Conservation (phyloP, 2,329 filamentous ascomycete species). For the Exophiala mesophila region DNA sequence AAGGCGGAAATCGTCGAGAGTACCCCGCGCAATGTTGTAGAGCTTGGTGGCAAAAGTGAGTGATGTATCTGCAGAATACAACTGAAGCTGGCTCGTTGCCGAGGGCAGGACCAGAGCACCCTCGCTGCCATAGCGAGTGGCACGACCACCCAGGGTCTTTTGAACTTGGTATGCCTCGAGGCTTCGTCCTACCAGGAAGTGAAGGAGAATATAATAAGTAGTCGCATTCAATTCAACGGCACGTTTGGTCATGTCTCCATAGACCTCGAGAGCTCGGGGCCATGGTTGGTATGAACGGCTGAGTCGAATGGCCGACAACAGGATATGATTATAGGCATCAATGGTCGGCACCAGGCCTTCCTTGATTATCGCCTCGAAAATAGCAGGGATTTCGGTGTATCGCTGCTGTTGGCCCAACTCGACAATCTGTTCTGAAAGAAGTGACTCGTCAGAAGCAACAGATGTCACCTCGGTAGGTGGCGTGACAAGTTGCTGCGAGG, state of each 20-base stretch:
- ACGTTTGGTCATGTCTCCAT: constrained; percentile 90
- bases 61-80: constrained; percentile 81
- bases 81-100: constrained; percentile 78
- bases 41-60: constrained; percentile 79
- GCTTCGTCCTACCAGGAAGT: constrained; percentile 73
- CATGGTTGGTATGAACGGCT: constrained; percentile 80
- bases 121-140: constrained; percentile 78
- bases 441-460: constrained; percentile 56
- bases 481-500: constrained; percentile 31
- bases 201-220: constrained; percentile 84
- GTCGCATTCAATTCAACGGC: constrained; percentile 74
- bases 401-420: constrained; percentile 66
- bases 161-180: constrained; percentile 72
- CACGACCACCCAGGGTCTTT: constrained; percentile 70
- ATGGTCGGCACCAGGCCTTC: constrained; percentile 76
- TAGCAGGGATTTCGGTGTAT: constrained; percentile 80
- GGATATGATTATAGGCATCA: constrained; percentile 84
- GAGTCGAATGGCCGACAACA: constrained; percentile 78
- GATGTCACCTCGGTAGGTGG: constrained; percentile 33
- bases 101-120: constrained; percentile 87
- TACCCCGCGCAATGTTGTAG: constrained; percentile 69
- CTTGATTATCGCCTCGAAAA: constrained; percentile 83
- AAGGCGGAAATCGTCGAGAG: constrained; percentile 58
- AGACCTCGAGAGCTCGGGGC: constrained; percentile 88
- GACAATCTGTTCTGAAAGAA: constrained; percentile 73